Evolutionary conservation across 1,284 basidiomycete genomes (phyloP).

Genomic region (Malassezia cuniculi): DNA sequence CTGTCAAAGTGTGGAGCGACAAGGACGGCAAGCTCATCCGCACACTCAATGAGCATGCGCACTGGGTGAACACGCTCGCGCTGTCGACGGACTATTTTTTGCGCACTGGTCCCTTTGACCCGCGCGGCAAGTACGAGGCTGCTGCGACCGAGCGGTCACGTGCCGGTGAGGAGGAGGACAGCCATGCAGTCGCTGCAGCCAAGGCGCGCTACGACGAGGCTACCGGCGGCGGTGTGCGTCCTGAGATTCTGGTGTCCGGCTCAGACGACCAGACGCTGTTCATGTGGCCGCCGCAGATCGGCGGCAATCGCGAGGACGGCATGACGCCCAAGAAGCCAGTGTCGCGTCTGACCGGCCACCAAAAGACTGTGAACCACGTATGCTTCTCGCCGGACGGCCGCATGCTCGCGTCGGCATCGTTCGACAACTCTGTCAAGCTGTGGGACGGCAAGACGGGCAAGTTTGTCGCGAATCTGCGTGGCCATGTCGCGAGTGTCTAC

Average conservation of each 20-base stretch:
- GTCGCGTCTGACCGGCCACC: constrained; percentile 80
- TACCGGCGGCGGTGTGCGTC: constrained; percentile 61
- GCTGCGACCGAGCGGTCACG: not conserved
- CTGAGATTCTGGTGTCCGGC: constrained; percentile 65
- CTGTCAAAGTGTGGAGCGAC: constrained; percentile 85
- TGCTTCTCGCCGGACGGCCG: constrained; percentile 87
- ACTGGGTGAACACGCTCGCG: constrained; percentile 95
- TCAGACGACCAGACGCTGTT: constrained; percentile 72
- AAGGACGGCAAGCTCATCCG: constrained; percentile 55
- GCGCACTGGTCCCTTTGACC: constrained; percentile 87
- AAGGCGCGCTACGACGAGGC: constrained; percentile 56
- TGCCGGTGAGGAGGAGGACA: constrained; percentile 10
- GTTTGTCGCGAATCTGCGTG: constrained; percentile 59
- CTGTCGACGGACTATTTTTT: constrained; percentile 89
- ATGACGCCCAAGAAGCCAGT: constrained; percentile 62
- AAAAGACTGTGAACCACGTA: constrained; percentile 88
- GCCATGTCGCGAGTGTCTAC: constrained; percentile 89
- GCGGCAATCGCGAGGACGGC: constrained; percentile 50
- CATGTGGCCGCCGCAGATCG: constrained; percentile 39
- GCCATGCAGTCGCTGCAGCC: constrained; percentile 11
- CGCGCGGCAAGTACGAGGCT: constrained; percentile 49
- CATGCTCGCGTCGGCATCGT: constrained; percentile 78
- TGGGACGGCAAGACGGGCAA: constrained; percentile 76
- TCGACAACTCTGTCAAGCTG: constrained; percentile 78
- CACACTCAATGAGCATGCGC: constrained; percentile 82